phyloP scores from a whole-genome alignment of 768 basidiomycete genomes.

The Leccinum disarticulatum region DNA sequence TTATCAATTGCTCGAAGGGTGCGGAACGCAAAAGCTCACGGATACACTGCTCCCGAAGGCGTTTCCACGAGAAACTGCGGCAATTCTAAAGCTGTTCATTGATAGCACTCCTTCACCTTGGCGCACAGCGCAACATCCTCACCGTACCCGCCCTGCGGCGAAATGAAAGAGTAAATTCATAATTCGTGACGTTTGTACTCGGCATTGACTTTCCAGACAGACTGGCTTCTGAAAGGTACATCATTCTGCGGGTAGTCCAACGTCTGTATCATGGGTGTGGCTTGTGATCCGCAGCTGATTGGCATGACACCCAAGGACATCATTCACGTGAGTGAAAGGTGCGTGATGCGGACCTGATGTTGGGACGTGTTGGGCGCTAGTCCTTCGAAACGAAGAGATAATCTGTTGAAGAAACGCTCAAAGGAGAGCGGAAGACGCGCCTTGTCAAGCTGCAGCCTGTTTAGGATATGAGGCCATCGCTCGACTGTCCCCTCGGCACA shows the following conservation, averaged over 20 bases:
- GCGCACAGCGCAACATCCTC: constrained; percentile 55
- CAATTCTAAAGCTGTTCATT: constrained; percentile 48
- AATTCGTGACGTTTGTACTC: constrained; percentile 56
- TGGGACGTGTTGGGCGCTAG: constrained; percentile 44
- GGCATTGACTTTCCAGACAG: constrained; percentile 62
- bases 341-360: constrained; percentile 36
- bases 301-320: constrained; percentile 46
- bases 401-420: constrained; percentile 52
- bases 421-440: constrained; percentile 50
- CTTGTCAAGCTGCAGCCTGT: constrained; percentile 26
- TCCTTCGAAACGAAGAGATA: constrained; percentile 70
- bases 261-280: constrained; percentile 38
- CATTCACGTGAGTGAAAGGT: constrained; percentile 55
- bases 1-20: constrained; percentile 53
- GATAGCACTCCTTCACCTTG: constrained; percentile 64
- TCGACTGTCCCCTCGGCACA: constrained; percentile 3
- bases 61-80: constrained; percentile 43
- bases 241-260: constrained; percentile 66
- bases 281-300: background rate
- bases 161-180: constrained; percentile 66
- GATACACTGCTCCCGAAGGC: constrained; percentile 33
- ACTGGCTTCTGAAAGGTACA: constrained; percentile 51
- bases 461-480: background rate
- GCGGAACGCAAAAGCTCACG: constrained; percentile 54
- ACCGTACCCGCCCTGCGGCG: constrained; percentile 56